Conservation (phyloP, 23 red algal genomes). For the Gracilaria caudata region DNA sequence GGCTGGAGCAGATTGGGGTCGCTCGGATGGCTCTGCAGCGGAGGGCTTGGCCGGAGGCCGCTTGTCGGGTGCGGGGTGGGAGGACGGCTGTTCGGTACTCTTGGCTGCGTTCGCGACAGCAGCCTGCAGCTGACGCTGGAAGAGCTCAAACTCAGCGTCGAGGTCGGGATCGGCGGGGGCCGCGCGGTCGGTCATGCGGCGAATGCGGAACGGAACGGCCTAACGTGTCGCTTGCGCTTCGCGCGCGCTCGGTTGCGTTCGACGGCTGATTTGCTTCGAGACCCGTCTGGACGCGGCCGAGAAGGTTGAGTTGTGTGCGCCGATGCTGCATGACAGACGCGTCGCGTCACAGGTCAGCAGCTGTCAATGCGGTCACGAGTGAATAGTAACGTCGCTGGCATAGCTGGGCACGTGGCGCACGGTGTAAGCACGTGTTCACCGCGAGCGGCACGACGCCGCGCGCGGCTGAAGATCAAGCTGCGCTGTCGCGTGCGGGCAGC, state of each 20-base stretch:
- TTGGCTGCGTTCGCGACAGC: not conserved
- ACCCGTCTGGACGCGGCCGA: no score
- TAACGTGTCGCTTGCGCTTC: not conserved
- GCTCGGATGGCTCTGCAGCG: not conserved
- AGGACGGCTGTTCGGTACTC: not conserved
- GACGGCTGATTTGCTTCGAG: not conserved
- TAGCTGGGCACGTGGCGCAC: not conserved
- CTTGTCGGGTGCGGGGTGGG: not conserved
- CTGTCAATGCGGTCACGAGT: not conserved
- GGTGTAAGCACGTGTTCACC: conserved; percentile 1
- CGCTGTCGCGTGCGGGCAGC: not conserved
- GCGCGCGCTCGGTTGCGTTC: no score
- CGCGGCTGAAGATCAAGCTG: not conserved
- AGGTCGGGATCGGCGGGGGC: conserved; percentile 38
- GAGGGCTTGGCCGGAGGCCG: not conserved
- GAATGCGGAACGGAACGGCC: not conserved
- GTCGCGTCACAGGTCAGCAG: not conserved
- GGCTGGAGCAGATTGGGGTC: not conserved
- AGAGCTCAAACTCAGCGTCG: conserved; percentile 62
- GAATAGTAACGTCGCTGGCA: not conserved
- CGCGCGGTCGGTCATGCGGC: not conserved
- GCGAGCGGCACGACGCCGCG: not conserved
- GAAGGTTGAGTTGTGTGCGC: no score
- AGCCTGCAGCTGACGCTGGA: conserved; percentile 46
- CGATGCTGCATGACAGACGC: no score